These are phyloP conservation scores for Endothia cerciana DNA, from an alignment of 2,329 filamentous ascomycete genomes.

Conservation along the genomic window DNA sequence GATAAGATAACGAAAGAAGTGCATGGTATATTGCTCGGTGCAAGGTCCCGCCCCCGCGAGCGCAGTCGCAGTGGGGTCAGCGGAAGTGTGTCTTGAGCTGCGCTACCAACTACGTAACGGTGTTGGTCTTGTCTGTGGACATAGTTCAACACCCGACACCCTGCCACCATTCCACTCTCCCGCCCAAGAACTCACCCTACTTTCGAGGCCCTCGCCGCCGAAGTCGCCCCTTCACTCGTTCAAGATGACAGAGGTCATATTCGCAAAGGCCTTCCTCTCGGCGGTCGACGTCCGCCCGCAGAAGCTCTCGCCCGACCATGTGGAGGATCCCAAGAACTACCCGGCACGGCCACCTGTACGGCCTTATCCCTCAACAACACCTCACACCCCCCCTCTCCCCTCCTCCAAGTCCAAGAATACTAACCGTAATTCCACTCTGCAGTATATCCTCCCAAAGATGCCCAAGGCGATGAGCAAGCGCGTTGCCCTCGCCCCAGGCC, in stretches of 20 bases:
- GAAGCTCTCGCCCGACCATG: conserved; percentile 87
- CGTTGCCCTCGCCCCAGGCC: conserved; percentile 51
- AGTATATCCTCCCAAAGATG: conserved; percentile 77
- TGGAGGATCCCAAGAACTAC: conserved; percentile 81
- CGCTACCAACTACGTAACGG: conserved; percentile 21
- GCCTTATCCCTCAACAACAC: conserved; percentile 30
- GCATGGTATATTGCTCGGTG: not conserved
- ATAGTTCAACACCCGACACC: not conserved
- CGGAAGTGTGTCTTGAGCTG: not conserved
- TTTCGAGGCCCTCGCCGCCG: not conserved
- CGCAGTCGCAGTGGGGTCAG: conserved; percentile 10
- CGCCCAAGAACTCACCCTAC: no score
- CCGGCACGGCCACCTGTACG: conserved; percentile 77
- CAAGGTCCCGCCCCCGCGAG: conserved; percentile 23
- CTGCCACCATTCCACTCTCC: not conserved
- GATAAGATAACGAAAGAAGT: conserved; percentile 15
- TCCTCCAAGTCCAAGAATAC: not conserved
- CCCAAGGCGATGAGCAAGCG: conserved; percentile 49
- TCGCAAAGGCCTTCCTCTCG: conserved; percentile 82
- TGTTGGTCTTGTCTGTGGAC: not conserved
- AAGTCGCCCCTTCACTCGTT: not conserved
- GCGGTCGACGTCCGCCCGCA: conserved; percentile 76
- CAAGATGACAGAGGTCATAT: conserved; percentile 80
- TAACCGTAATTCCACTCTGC: conserved; percentile 28
- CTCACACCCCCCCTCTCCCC: conserved; percentile 17